A percentile compares a stretch with the other conserved stretches of the same genome.
Evolutionary conservation across 2,329 filamentous ascomycete species (phyloP).

Genomic region (Hypoxylon rubiginosum): DNA sequence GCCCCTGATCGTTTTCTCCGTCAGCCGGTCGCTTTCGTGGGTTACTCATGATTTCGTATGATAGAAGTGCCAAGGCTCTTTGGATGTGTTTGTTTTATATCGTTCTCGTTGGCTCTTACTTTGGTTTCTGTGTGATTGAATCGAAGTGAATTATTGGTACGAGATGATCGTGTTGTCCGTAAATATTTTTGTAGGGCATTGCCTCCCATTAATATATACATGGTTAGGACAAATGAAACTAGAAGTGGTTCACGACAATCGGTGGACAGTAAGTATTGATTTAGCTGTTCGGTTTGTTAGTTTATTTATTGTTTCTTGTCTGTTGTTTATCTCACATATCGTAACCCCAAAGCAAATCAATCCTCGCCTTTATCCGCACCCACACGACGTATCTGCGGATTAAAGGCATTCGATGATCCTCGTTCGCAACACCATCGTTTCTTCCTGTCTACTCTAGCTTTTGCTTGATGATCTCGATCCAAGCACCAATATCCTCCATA

Average conservation of each 20-base stretch:
- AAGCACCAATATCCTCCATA: constrained; percentile 47
- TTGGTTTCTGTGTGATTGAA: too few species aligned
- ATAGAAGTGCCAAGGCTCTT: too few species aligned
- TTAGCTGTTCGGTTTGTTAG: too few species aligned
- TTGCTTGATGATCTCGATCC: constrained; percentile 49
- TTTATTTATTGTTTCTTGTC: not conserved
- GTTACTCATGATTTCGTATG: too few species aligned
- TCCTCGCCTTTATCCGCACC: not conserved
- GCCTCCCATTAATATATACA: not conserved
- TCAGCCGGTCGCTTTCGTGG: too few species aligned
- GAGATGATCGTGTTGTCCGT: too few species aligned
- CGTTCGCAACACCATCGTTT: not conserved
- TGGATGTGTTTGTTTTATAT: too few species aligned
- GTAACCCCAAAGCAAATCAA: not conserved
- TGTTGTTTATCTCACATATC: not conserved
- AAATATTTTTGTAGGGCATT: not conserved
- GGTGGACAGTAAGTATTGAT: not conserved
- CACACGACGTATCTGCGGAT: not conserved
- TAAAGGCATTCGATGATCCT: not conserved
- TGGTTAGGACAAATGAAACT: not conserved
- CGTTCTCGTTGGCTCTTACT: too few species aligned
- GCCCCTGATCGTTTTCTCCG: too few species aligned
- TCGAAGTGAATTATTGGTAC: too few species aligned
- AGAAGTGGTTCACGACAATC: not conserved
- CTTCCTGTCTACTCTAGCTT: constrained; percentile 42